Conservation (phyloP, 1,284 basidiomycete genomes). For the Ceratobasidium sp. region DNA sequence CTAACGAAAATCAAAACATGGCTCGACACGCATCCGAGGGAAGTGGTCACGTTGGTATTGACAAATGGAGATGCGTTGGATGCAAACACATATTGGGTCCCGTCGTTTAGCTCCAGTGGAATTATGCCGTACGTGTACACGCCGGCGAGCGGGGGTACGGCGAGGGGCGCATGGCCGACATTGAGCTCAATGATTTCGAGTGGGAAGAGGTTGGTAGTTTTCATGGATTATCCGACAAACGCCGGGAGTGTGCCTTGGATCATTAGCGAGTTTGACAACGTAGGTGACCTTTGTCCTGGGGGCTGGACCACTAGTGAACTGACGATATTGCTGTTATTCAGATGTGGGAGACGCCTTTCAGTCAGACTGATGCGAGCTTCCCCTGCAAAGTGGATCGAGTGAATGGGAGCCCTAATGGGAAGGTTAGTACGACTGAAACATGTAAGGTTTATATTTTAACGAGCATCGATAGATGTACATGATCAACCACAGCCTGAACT, state of each 20-base stretch:
- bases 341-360: slow-evolving; percentile 44
- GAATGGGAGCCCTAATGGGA: slow-evolving; percentile 38
- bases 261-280: slow-evolving; percentile 38
- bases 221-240: slow-evolving; percentile 41
- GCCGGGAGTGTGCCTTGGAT: slow-evolving; percentile 33
- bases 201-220: slow-evolving; percentile 31
- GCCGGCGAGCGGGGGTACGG: slow-evolving; percentile 15
- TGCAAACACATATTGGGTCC: slow-evolving; percentile 32
- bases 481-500: slow-evolving; percentile 45
- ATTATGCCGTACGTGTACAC: slow-evolving; percentile 28
- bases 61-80: slow-evolving; percentile 38
- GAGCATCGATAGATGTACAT: slow-evolving; percentile 12
- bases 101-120: slow-evolving; percentile 19
- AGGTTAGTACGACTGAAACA: slow-evolving; percentile 15
- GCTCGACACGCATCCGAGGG: slow-evolving; percentile 39
- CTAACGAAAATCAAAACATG: slow-evolving; percentile 34
- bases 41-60: slow-evolving; percentile 25
- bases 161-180: slow-evolving; percentile 31
- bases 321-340: background rate
- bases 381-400: slow-evolving; percentile 44
- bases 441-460: background rate
- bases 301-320: background rate
- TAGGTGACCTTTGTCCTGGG: background rate
- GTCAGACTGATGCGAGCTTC: slow-evolving; percentile 35
- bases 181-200: slow-evolving; percentile 26